These are phyloP conservation scores for Pseudogymnoascus sp. DNA, from an alignment of 2,329 filamentous ascomycete species.

Conservation along the genomic window DNA sequence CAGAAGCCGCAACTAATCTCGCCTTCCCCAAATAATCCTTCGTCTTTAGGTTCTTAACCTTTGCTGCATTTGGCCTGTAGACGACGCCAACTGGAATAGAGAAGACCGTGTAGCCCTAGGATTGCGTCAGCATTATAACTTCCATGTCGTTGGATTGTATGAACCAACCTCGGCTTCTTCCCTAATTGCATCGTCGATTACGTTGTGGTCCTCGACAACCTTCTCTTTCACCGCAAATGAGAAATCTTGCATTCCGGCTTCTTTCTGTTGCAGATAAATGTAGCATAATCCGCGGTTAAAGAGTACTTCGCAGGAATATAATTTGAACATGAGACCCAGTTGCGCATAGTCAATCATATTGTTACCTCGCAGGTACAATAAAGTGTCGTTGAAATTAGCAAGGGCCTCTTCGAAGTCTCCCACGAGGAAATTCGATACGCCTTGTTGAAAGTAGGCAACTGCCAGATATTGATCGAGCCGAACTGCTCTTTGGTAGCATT, in stretches of 20 bases:
- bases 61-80: slow-evolving; percentile 92
- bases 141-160: background rate
- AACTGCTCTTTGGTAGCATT: slow-evolving; percentile 89
- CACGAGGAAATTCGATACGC: slow-evolving; percentile 93
- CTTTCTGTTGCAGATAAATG: slow-evolving; percentile 89
- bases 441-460: slow-evolving; percentile 96
- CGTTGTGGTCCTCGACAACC: slow-evolving; percentile 90
- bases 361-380: slow-evolving; percentile 90
- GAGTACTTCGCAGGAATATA: slow-evolving; percentile 94
- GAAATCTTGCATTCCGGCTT: slow-evolving; percentile 84
- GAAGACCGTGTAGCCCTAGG: slow-evolving; percentile 92
- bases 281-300: slow-evolving; percentile 98
- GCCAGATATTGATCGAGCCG: slow-evolving; percentile 90
- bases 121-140: slow-evolving; percentile 16
- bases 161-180: slow-evolving; percentile 76
- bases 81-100: slow-evolving; percentile 94
- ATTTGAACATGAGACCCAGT: slow-evolving; percentile 86
- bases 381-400: slow-evolving; percentile 96
- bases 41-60: slow-evolving; percentile 95
- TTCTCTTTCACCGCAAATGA: slow-evolving; percentile 90
- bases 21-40: slow-evolving; percentile 98
- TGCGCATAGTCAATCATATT: slow-evolving; percentile 98
- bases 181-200: slow-evolving; percentile 93
- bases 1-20: slow-evolving; percentile 81
- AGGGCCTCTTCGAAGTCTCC: slow-evolving; percentile 96